A percentile compares a stretch with the other conserved stretches of the same genome.
These are phyloP conservation scores for Malassezia restricta DNA, from an alignment of 1,284 basidiomycete genomes.

Conservation along the genomic window DNA sequence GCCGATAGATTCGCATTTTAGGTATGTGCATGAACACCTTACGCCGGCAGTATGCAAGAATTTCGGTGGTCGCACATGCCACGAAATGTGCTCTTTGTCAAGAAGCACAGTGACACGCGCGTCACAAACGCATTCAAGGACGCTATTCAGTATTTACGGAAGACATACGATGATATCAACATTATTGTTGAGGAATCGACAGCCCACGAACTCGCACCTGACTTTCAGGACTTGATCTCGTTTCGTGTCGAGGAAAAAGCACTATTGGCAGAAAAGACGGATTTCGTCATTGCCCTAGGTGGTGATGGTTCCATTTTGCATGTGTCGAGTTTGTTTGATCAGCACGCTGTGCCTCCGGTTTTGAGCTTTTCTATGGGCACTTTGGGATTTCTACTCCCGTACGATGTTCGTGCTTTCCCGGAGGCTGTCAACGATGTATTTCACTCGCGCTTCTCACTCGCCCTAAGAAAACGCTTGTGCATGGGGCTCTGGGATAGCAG, in stretches of 20 bases:
- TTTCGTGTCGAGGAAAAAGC: slow-evolving; percentile 8
- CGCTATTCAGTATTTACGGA: slow-evolving; percentile 44
- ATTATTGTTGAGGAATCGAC: slow-evolving; percentile 60
- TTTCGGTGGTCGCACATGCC: slow-evolving; percentile 42
- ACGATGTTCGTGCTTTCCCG: slow-evolving; percentile 47
- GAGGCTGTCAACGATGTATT: slow-evolving; percentile 30
- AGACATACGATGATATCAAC: slow-evolving; percentile 57
- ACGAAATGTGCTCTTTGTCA: slow-evolving; percentile 49
- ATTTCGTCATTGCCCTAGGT: slow-evolving; percentile 79
- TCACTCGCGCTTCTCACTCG: slow-evolving; percentile 23
- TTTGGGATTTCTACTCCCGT: slow-evolving; percentile 82
- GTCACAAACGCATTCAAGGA: slow-evolving; percentile 47
- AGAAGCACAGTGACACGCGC: slow-evolving; percentile 49
- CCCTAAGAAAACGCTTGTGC: slow-evolving; percentile 30
- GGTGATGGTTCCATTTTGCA: slow-evolving; percentile 93
- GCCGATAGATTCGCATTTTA: too few species aligned
- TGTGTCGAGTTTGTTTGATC: slow-evolving; percentile 78
- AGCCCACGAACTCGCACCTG: slow-evolving; percentile 56
- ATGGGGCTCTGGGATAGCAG: slow-evolving; percentile 4
- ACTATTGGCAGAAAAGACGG: slow-evolving; percentile 45
- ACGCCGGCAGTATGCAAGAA: slow-evolving; percentile 28
- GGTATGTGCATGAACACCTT: too few species aligned
- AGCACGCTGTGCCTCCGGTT: slow-evolving; percentile 80
- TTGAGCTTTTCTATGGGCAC: slow-evolving; percentile 93
- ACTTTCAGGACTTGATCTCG: slow-evolving; percentile 42